These are phyloP conservation scores for Plasmodium gonderi DNA, from an alignment of 169 alveolate species.

Conservation along the genomic window DNA sequence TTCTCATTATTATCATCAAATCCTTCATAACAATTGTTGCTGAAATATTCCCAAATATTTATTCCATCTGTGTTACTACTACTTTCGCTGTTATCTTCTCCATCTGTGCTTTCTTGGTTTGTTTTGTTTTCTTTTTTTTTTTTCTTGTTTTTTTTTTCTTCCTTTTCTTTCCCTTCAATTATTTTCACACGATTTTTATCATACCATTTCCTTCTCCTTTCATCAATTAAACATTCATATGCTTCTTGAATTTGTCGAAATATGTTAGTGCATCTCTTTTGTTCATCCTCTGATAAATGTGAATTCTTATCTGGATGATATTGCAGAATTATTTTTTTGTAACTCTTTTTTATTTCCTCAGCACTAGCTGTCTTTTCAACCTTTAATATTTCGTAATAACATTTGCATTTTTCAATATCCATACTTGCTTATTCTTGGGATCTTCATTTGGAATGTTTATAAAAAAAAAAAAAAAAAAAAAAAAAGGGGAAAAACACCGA, in stretches of 20 bases:
- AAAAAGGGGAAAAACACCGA: too few species aligned
- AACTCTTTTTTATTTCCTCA: slow-evolving; percentile 89
- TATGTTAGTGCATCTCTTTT: slow-evolving; percentile 81
- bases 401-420: slow-evolving; percentile 74
- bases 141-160: background rate
- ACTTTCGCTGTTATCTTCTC: background rate
- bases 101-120: background rate
- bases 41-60: slow-evolving; percentile 86
- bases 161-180: slow-evolving; percentile 74
- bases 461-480: background rate
- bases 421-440: background rate
- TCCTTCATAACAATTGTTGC: slow-evolving; percentile 57
- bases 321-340: slow-evolving; percentile 84
- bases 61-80: slow-evolving; percentile 74
- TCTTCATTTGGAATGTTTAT: background rate
- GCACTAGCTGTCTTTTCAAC: slow-evolving; percentile 75
- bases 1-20: slow-evolving; percentile 82
- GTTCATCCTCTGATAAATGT: slow-evolving; percentile 58
- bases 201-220: slow-evolving; percentile 86
- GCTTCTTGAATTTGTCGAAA: slow-evolving; percentile 89
- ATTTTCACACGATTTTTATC: slow-evolving; percentile 83
- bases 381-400: slow-evolving; percentile 75
- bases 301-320: slow-evolving; percentile 92
- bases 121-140: background rate
- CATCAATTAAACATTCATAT: slow-evolving; percentile 88